These are phyloP conservation scores for Monosporozyma yasuniensis DNA, from an alignment of 805 yeast species.

Conservation along the genomic window DNA sequence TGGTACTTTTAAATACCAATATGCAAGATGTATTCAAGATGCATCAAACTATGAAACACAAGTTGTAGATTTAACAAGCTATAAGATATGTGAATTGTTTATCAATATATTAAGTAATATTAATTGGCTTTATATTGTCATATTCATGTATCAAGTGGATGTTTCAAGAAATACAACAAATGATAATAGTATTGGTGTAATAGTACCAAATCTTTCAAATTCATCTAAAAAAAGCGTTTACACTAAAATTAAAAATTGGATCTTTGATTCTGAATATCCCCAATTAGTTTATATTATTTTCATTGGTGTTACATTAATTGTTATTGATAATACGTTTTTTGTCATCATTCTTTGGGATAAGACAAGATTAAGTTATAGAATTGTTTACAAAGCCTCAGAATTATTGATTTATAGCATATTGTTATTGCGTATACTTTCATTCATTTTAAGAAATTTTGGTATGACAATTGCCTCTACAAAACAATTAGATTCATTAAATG, in stretches of 20 bases:
- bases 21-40: conserved; percentile 45
- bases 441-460: conserved; percentile 21
- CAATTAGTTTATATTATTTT: background rate
- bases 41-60: conserved; percentile 29
- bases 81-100: conserved; percentile 12
- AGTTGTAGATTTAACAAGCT: conserved; percentile 13
- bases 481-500: conserved; percentile 5
- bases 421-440: conserved; percentile 3
- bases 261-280: background rate
- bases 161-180: background rate
- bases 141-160: conserved; percentile 21
- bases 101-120: conserved; percentile 12
- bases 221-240: background rate
- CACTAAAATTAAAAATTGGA: background rate
- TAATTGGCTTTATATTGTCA: conserved; percentile 25
- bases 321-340: background rate
- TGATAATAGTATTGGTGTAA: background rate
- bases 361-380: background rate
- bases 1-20: conserved; percentile 40
- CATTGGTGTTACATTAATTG: background rate
- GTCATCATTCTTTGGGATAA: background rate
- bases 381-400: background rate
- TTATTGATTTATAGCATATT: background rate
- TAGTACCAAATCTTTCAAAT: background rate
- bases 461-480: conserved; percentile 16